These are phyloP conservation scores for Achlya hypogyna DNA, from an alignment of 352 stramenopile genomes.

Conservation along the genomic window DNA sequence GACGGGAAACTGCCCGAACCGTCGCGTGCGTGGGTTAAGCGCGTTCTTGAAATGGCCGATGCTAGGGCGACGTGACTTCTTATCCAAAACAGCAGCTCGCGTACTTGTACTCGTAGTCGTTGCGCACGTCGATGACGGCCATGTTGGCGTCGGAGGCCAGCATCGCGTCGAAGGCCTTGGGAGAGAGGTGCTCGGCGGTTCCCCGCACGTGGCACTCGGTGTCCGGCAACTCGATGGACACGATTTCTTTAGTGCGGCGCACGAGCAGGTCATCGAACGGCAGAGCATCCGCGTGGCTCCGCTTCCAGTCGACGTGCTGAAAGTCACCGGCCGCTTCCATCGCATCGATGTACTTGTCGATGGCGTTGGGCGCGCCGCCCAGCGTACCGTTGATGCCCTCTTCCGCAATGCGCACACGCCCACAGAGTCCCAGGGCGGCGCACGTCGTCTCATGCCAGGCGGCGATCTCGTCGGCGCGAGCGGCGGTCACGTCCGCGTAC, in stretches of 20 bases:
- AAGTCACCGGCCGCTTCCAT: constrained; percentile 34
- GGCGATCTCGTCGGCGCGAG: constrained; percentile 32
- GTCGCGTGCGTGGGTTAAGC: constrained; percentile 5
- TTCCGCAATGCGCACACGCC: constrained; percentile 63
- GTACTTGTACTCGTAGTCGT: constrained; percentile 61
- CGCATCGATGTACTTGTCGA: constrained; percentile 53
- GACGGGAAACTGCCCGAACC: constrained; percentile 12
- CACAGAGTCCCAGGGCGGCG: constrained; percentile 39
- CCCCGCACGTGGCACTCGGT: constrained; percentile 1
- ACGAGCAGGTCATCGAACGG: constrained; percentile 66
- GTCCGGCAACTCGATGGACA: constrained; percentile 15
- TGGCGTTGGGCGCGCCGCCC: constrained; percentile 27
- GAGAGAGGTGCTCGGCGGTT: constrained; percentile 22
- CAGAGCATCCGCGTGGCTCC: constrained; percentile 32
- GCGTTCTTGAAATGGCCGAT: constrained; percentile 17
- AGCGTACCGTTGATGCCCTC: constrained; percentile 85
- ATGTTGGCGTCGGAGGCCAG: background rate
- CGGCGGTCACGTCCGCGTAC: constrained; percentile 48
- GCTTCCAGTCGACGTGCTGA: constrained; percentile 77
- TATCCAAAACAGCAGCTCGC: constrained; percentile 6
- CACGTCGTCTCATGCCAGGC: constrained; percentile 41
- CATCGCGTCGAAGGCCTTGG: constrained; percentile 22
- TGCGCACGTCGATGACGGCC: constrained; percentile 28
- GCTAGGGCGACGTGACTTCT: background rate
- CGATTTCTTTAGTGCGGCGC: constrained; percentile 34